phyloP scores from a whole-genome alignment of 306 rosid genomes.

The Pterocarpus macrocarpus region DNA sequence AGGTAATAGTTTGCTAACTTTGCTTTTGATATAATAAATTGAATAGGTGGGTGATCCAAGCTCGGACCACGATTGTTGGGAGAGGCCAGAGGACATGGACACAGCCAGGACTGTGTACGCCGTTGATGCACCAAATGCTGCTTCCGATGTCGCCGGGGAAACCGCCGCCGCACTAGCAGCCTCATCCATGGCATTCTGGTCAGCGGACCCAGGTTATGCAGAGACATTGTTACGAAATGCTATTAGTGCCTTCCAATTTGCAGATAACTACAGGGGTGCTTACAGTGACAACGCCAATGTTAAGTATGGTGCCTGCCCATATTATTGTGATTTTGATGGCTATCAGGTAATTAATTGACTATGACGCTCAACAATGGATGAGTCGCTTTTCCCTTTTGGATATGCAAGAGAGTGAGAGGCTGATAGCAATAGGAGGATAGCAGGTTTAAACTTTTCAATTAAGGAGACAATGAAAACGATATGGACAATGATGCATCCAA shows the following conservation, averaged over 20 bases:
- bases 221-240: constrained; percentile 78
- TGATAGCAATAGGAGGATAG: neutral
- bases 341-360: constrained; percentile 65
- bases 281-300: constrained; percentile 80
- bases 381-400: neutral
- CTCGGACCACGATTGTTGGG: constrained; percentile 87
- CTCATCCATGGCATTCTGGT: constrained; percentile 76
- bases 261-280: constrained; percentile 85
- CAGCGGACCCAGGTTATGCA: constrained; percentile 74
- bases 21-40: neutral
- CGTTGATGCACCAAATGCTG: constrained; percentile 87
- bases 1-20: neutral
- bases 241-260: constrained; percentile 73
- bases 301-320: constrained; percentile 81
- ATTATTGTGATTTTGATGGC: constrained; percentile 90
- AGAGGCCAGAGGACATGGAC: constrained; percentile 98
- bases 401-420: neutral
- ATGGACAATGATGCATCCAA: constrained; percentile 14
- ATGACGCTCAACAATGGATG: constrained; percentile 3
- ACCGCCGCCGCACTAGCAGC: constrained; percentile 90
- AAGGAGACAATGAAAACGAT: constrained; percentile 27
- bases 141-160: constrained; percentile 91
- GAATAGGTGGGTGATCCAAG: constrained; percentile 89
- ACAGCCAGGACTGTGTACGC: constrained; percentile 79
- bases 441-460: neutral